These are phyloP conservation scores for Erigeron philadelphicus DNA, from an alignment of 140 eudicot species.

Conservation along the genomic window DNA sequence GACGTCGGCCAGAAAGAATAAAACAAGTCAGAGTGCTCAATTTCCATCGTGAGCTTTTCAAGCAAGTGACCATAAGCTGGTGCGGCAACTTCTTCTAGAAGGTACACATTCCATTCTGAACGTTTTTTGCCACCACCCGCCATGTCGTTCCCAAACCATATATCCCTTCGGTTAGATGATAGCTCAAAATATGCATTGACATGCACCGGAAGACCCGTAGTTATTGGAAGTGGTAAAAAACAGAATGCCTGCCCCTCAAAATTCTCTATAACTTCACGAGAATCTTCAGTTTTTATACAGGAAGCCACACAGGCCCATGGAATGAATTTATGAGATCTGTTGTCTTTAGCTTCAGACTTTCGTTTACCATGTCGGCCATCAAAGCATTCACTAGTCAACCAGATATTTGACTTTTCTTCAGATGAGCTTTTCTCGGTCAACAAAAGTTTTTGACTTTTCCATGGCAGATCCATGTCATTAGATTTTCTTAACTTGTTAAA, in stretches of 20 bases:
- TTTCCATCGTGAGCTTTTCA: conserved; percentile 76
- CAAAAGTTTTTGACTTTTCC: conserved; percentile 75
- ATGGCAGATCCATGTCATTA: conserved; percentile 48
- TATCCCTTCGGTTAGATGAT: conserved; percentile 95
- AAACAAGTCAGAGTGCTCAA: conserved; percentile 64
- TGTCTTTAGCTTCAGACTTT: conserved; percentile 35
- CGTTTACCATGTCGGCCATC: conserved; percentile 47
- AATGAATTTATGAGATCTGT: conserved; percentile 48
- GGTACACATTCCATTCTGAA: conserved; percentile 87
- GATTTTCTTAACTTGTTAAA: conserved; percentile 57
- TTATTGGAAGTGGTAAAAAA: conserved; percentile 89
- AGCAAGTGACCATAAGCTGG: conserved; percentile 94
- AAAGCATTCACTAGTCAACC: conserved; percentile 91
- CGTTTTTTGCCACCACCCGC: conserved; percentile 97
- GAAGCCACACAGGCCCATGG: conserved; percentile 99
- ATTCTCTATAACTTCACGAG: conserved; percentile 29
- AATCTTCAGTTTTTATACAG: conserved; percentile 38
- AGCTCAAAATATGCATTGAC: conserved; percentile 91
- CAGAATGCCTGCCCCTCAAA: conserved; percentile 96
- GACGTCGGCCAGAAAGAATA: conserved; percentile 85
- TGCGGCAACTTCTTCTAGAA: conserved; percentile 87
- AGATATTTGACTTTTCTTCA: conserved; percentile 52
- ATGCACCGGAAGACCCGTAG: conserved; percentile 90
- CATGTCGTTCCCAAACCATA: conserved; percentile 99
- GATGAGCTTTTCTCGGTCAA: conserved; percentile 59